phyloP scores from a whole-genome alignment of 345 rosid species.

The Lepidium sativum region DNA sequence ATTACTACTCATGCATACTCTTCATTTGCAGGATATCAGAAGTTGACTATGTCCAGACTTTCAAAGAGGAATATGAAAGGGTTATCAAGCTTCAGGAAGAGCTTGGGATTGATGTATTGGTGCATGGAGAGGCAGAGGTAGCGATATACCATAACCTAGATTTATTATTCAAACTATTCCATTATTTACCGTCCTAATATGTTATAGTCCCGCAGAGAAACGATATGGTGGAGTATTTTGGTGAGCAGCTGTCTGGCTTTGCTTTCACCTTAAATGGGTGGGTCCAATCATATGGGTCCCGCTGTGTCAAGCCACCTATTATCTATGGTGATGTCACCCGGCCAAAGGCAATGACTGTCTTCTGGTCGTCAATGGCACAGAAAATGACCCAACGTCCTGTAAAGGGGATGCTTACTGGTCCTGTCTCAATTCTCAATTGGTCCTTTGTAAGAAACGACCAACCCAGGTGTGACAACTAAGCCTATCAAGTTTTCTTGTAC shows the following conservation, averaged over 20 bases:
- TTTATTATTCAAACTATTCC: not conserved
- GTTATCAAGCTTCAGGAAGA: constrained; percentile 78
- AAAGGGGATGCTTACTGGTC: constrained; percentile 71
- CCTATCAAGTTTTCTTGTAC: not conserved
- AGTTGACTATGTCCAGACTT: constrained; percentile 44
- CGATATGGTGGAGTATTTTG: constrained; percentile 62
- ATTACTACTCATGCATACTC: not conserved
- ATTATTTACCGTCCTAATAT: constrained; percentile 2
- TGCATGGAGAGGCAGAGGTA: constrained; percentile 86
- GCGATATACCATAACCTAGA: not conserved
- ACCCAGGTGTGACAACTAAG: constrained; percentile 38
- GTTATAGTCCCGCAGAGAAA: constrained; percentile 35
- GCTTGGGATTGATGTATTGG: constrained; percentile 75
- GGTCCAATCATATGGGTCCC: constrained; percentile 66
- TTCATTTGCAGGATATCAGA: constrained; percentile 51
- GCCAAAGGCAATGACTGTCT: constrained; percentile 61
- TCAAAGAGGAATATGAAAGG: constrained; percentile 59
- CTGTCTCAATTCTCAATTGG: constrained; percentile 64
- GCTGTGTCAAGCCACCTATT: constrained; percentile 63
- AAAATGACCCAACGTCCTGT: constrained; percentile 56
- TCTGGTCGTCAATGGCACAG: constrained; percentile 58
- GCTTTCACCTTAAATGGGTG: constrained; percentile 61
- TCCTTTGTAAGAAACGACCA: constrained; percentile 62
- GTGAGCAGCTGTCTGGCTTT: constrained; percentile 64
- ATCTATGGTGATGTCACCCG: constrained; percentile 59